phyloP scores from a whole-genome alignment of 2,329 filamentous ascomycete genomes.

The Macroventuria anomochaeta region DNA sequence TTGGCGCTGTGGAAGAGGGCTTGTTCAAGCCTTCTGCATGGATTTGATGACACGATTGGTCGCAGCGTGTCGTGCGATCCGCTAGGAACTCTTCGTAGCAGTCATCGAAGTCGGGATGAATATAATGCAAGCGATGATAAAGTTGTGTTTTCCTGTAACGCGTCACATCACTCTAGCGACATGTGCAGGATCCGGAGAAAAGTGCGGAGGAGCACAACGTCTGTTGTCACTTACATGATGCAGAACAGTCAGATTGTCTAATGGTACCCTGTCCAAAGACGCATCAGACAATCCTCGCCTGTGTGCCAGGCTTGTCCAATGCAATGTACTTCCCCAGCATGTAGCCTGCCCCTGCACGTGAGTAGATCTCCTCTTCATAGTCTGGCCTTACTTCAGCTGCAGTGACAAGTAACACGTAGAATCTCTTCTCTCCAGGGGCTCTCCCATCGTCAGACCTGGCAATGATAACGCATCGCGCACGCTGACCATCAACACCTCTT shows the following conservation, averaged over 20 bases:
- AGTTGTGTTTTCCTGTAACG: no score
- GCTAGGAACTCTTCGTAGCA: no score
- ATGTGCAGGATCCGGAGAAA: no score
- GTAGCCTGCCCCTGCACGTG: slow-evolving; percentile 24
- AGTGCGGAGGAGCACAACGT: no score
- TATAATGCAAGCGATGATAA: no score
- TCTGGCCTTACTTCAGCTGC: not conserved
- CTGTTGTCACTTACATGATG: no score
- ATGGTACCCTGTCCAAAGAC: no score
- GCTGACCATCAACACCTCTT: not conserved
- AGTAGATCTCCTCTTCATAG: slow-evolving; percentile 4
- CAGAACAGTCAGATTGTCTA: no score
- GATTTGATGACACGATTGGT: not conserved
- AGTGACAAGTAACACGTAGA: slow-evolving; percentile 26
- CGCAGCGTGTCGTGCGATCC: not conserved
- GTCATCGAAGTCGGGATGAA: no score
- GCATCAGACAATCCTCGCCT: not conserved
- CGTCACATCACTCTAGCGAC: no score
- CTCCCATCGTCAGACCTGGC: not conserved
- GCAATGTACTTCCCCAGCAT: slow-evolving; percentile 19
- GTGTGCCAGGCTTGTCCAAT: not conserved
- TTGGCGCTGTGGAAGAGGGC: not conserved
- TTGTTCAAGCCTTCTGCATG: not conserved
- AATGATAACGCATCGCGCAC: not conserved
- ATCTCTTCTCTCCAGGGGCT: slow-evolving; percentile 2